These are phyloP conservation scores for Penicillium herquei DNA, from an alignment of 495 filamentous ascomycete genomes.

Conservation along the genomic window DNA sequence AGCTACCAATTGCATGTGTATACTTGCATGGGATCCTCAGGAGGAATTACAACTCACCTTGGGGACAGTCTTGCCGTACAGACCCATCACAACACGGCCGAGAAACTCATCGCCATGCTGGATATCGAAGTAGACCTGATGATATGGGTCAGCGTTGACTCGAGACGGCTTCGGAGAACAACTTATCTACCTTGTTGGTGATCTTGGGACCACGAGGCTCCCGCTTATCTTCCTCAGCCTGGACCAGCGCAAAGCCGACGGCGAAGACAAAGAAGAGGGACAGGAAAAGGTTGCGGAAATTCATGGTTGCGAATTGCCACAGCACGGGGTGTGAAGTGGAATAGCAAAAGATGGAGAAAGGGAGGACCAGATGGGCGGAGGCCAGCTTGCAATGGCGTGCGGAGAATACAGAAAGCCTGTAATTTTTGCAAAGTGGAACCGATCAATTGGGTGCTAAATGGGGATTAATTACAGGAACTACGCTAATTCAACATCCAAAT, in stretches of 20 bases:
- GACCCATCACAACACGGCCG: constrained; percentile 85
- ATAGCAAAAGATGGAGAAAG: constrained; percentile 11
- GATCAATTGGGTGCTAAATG: neutral
- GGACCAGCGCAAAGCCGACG: constrained; percentile 57
- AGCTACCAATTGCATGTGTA: neutral
- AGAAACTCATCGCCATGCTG: constrained; percentile 81
- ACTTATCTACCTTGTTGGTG: constrained; percentile 71
- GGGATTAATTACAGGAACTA: constrained; percentile 10
- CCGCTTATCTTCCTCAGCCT: constrained; percentile 64
- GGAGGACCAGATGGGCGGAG: constrained; percentile 29
- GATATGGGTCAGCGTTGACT: constrained; percentile 12
- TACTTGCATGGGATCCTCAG: neutral
- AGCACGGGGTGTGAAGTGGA: constrained; percentile 12
- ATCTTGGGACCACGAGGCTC: constrained; percentile 93
- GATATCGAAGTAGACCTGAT: constrained; percentile 89
- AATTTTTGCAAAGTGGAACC: constrained; percentile 5
- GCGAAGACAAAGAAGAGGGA: constrained; percentile 74
- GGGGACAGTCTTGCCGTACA: constrained; percentile 98
- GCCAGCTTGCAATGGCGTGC: constrained; percentile 44
- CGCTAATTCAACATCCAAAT: neutral
- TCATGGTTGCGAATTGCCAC: constrained; percentile 44
- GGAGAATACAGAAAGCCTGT: constrained; percentile 23
- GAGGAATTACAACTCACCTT: constrained; percentile 49
- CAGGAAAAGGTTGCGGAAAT: constrained; percentile 51
- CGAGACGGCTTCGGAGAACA: neutral